Evolutionary conservation across 1,284 basidiomycete species (phyloP), one percentile per base, ranked within the genome.

Genomic region (Pyrrhoderma noxium): DNA sequence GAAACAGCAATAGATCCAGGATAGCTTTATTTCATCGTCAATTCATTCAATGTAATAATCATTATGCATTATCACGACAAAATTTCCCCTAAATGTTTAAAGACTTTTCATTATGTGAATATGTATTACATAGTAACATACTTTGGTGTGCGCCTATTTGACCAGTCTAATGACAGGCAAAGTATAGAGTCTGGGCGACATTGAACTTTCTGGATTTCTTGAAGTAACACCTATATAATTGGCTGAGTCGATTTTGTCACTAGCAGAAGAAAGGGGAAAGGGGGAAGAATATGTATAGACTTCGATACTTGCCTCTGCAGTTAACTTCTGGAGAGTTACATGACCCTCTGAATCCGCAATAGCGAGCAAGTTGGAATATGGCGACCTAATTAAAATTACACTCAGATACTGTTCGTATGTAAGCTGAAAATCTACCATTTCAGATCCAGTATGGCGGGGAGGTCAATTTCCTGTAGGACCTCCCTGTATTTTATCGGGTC

Each of bases 101-200:
- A n/a, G n/a, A n/a, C n/a, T n/a, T n/a, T n/a, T n/a, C n/a, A n/a
- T n/a, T n/a, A n/a, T n/a, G n/a, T n/a, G n/a, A n/a, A n/a, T 18
- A 49, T n/a, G 8, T 25, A 45, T 9, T 25, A 22, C 16, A 45
- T 3, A 18, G 31, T 47, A 40, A 7, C 36, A 31, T 47, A 40
- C 47, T 53, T 50, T 58, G 27, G 5, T 13, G 55, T 63, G 47
- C 75, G 72, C 8, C 85, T 75, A 58, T 85, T 85, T 0, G 86
- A 87, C 88, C 90, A 95, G 64, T 94, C 93, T 19, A 95, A 69
- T 2, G 92, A 94, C 18, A 96, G 76, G 60, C 89, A 92, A 1
- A 96, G 70, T 0, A 75, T 75, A 14, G 80, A 74, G 0, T 75
- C 63, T 0, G 79, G 63, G 8, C 82, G 78, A 42, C 84, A 81